Evolutionary conservation across 2,329 filamentous ascomycete species (phyloP), one percentile per base, ranked within the genome.

Genomic region (Xylariaceae sp.): DNA sequence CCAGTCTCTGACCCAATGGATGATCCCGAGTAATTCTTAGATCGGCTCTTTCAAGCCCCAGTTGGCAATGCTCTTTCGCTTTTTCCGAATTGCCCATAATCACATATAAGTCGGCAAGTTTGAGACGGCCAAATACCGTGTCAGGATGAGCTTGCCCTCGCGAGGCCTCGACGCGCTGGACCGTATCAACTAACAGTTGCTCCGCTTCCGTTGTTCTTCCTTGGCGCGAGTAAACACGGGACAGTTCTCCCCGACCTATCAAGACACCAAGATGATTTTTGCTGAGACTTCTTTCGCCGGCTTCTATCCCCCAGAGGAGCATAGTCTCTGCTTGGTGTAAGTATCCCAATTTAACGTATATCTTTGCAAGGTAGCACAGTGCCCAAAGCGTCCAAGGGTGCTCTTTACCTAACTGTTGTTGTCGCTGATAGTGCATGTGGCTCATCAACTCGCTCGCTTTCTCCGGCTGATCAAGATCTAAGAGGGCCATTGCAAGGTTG

Each of bases 381-480:
- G 50, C 40, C 45, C 50, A 48, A 16, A 53, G 50, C 3, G 50
- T 53, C 45, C 45, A 48, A 13, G 45, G 45, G 33, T 53, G 50
- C 34, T 53, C 45, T 45, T 53, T 48, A 9, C 50, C 45, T 2
- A 53, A 34, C 28, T 49, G 45, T n/a, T 53, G 45, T 41, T 53
- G 31, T 13, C 45, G 45, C 33, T 48, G 39, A 13, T 39, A 17
- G 31, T 45, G 17, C 3, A 48, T 38, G 16, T 40, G 42, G 28
- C 33, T 49, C 45, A 53, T 48, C 16, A 48, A 3, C 17, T 3
- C 13, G 7, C 34, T 45, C 12, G 45, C 45, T 31, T 45, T 45
- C 11, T 53, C 45, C 16, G n/a, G 14, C 31, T 49, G 31, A 6
- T 44, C 49, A 16, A 47, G 50, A 14, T 44, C 45, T 9, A 43